A percentile compares a stretch with the other conserved stretches of the same genome.
Evolutionary conservation across 2,329 filamentous ascomycete species (phyloP).

Genomic region (Botryotinia narcissicola): DNA sequence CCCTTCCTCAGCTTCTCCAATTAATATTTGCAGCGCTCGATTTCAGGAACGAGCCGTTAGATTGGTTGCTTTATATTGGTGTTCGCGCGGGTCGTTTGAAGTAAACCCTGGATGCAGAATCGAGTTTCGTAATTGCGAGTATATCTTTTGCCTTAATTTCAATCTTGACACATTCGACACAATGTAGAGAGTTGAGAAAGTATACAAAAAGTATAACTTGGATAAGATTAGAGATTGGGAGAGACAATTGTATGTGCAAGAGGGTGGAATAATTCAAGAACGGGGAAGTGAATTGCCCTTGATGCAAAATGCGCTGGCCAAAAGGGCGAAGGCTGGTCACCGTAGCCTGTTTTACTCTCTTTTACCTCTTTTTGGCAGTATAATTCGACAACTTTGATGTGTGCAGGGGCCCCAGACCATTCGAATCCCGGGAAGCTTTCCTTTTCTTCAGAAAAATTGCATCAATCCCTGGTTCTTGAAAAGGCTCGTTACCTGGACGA

Average conservation of each 20-base stretch:
- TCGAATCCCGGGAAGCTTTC: constrained; percentile 1
- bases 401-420: neutral
- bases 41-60: constrained; percentile 17
- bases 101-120: neutral
- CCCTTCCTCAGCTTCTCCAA: constrained; percentile 10
- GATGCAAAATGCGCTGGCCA: constrained; percentile 22
- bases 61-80: neutral
- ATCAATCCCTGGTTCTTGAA: neutral
- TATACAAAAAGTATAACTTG: neutral
- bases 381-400: neutral
- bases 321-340: constrained; percentile 20
- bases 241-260: neutral
- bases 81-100: constrained; percentile 10
- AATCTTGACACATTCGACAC: neutral
- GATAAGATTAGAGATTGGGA: neutral
- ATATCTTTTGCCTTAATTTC: neutral
- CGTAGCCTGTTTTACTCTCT: constrained; percentile 9
- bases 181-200: neutral
- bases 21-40: neutral
- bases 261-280: neutral
- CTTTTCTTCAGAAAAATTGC: constrained; percentile 8
- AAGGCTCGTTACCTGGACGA: constrained; percentile 9
- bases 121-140: constrained; percentile 1
- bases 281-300: constrained; percentile 8
- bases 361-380: neutral